Conservation (phyloP, 2,329 filamentous ascomycete species). For the Triangularia verruculosa region DNA sequence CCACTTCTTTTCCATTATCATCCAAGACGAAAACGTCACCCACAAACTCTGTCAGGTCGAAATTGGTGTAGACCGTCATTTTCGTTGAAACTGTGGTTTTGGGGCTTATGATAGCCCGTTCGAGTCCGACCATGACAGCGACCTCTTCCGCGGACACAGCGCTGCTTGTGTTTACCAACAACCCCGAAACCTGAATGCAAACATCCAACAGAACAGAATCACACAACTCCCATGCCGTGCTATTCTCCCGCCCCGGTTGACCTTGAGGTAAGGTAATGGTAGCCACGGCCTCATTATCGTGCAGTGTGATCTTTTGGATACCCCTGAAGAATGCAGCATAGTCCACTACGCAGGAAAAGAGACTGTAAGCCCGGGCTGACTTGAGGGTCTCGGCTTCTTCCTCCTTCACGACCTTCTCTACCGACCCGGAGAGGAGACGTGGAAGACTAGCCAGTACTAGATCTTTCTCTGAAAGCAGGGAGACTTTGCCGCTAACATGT, state of each 20-base stretch:
- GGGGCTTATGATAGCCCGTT: background rate
- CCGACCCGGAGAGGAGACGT: background rate
- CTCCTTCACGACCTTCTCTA: background rate
- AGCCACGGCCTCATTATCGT: background rate
- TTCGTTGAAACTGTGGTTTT: background rate
- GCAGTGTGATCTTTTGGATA: background rate
- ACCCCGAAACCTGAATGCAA: slow-evolving; percentile 10
- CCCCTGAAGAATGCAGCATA: slow-evolving; percentile 5
- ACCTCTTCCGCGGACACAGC: background rate
- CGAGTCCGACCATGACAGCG: background rate
- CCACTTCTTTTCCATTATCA: background rate
- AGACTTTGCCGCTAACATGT: background rate
- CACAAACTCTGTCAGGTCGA: background rate
- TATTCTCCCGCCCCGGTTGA: background rate
- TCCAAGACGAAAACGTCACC: slow-evolving; percentile 5
- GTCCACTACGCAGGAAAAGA: slow-evolving; percentile 9
- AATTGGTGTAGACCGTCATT: background rate
- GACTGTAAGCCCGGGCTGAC: background rate
- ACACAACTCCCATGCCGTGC: background rate
- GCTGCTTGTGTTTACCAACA: slow-evolving; percentile 6
- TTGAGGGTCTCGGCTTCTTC: background rate
- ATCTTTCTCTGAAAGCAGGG: background rate
- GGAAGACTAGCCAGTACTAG: background rate
- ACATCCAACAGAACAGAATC: slow-evolving; percentile 7
- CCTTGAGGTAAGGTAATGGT: background rate